Evolutionary conservation across 768 basidiomycete species (phyloP).

Genomic region (Cystoderma amianthinum): DNA sequence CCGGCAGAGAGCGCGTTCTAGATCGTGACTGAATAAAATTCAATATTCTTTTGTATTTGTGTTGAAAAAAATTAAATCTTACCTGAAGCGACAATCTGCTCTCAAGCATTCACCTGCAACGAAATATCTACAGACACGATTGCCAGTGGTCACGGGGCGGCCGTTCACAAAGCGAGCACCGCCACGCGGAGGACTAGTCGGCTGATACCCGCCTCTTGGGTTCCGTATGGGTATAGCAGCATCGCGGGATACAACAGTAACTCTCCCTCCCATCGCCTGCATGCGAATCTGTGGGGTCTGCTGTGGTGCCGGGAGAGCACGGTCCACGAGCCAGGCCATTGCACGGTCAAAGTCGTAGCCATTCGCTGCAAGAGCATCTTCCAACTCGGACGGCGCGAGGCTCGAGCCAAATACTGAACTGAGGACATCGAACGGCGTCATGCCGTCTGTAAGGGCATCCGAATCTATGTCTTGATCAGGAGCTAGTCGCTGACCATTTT

Average conservation of each 20-base stretch:
- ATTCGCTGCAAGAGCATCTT: constrained; percentile 83
- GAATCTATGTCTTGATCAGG: constrained; percentile 35
- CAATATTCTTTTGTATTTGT: constrained; percentile 1
- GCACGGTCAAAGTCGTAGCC: constrained; percentile 94
- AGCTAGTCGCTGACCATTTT: constrained; percentile 9
- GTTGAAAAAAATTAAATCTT: constrained; percentile 13
- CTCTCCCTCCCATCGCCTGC: constrained; percentile 60
- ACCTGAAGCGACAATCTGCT: constrained; percentile 98
- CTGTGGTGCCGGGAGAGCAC: constrained; percentile 42
- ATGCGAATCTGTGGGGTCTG: constrained; percentile 40
- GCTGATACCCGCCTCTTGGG: constrained; percentile 31
- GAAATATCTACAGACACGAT: constrained; percentile 92
- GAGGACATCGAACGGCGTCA: constrained; percentile 97
- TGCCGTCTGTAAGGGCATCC: constrained; percentile 75
- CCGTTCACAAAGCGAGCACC: constrained; percentile 43
- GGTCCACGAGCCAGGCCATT: constrained; percentile 91
- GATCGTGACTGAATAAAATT: constrained; percentile 64
- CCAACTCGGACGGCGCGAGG: constrained; percentile 84
- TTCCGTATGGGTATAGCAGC: constrained; percentile 21
- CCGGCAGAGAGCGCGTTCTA: constrained; percentile 89
- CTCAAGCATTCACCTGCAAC: constrained; percentile 93
- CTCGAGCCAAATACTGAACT: constrained; percentile 90
- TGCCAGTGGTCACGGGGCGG: constrained; percentile 52
- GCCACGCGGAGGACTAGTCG: constrained; percentile 19
- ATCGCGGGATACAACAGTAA: constrained; percentile 61